phyloP scores from a whole-genome alignment of 1,284 basidiomycete genomes.

The Pterulicium gracile region DNA sequence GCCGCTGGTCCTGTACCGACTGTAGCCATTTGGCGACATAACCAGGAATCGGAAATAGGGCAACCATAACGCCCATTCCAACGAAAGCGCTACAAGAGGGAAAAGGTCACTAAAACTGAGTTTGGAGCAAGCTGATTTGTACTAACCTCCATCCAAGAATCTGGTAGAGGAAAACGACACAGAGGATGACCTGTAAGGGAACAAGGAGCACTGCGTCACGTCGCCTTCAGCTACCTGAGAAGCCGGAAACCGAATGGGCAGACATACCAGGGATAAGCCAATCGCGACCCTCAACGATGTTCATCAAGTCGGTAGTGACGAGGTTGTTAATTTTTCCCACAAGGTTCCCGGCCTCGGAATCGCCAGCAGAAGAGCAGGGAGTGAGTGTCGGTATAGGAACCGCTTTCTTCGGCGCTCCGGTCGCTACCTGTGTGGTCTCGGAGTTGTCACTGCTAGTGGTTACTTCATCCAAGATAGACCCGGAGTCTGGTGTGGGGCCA shows the following conservation, averaged over 20 bases:
- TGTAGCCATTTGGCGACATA: slow-evolving; percentile 20
- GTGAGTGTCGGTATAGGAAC: neutral
- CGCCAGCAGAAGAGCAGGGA: neutral
- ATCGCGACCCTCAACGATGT: slow-evolving; percentile 14
- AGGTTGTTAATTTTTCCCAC: slow-evolving; percentile 15
- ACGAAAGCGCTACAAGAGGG: slow-evolving; percentile 26
- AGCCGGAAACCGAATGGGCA: too few relatives aligned
- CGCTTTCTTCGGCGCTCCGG: slow-evolving; percentile 5
- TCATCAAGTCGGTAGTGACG: slow-evolving; percentile 14
- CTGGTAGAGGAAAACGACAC: slow-evolving; percentile 30
- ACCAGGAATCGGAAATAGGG: slow-evolving; percentile 31
- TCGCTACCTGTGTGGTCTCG: slow-evolving; percentile 5
- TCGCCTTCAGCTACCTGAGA: too few relatives aligned
- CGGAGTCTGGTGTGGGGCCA: slow-evolving; percentile 4
- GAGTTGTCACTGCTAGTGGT: slow-evolving; percentile 3
- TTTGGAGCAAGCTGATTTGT: too few relatives aligned
- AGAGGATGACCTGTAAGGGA: slow-evolving; percentile 21
- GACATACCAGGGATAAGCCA: slow-evolving; percentile 11
- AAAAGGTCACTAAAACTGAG: too few relatives aligned
- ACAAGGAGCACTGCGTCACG: slow-evolving; percentile 8
- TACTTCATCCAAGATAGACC: slow-evolving; percentile 1
- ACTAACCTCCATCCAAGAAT: slow-evolving; percentile 39
- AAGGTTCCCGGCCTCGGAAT: slow-evolving; percentile 9
- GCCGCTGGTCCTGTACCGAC: slow-evolving; percentile 14
- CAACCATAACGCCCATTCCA: slow-evolving; percentile 31